Evolutionary conservation across 2,329 filamentous ascomycete genomes (phyloP), one percentile per base, ranked within the genome.

Genomic region (Thielaviopsis ethacetica): DNA sequence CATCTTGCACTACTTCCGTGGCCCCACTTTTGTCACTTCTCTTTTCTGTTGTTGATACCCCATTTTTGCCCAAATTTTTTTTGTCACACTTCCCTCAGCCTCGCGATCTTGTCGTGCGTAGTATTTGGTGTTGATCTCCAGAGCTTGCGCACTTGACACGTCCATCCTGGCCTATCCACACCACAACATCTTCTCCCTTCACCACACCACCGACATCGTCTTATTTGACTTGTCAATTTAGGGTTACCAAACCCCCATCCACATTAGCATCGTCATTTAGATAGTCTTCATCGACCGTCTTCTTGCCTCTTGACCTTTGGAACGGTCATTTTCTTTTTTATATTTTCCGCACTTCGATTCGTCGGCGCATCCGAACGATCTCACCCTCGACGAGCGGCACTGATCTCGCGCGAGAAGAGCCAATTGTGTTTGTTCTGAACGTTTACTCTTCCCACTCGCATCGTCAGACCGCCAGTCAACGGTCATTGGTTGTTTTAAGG

Each of bases 401-500:
- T 61, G 59, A 61, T 61, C 59, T 61, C 59, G 59, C 59, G 59
- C 59, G 55, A 61, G 59, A 61, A 61, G 59, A 61, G 59, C 59
- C 59, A 61, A 61, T 52, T 56, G 41, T 50, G 47, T 59, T 49
- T 58, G 57, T 58, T 58, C 57, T 58, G 52, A 61, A 61, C 56
- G 59, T 61, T 61, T 52, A 61, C 59, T 61, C 55, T 61, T 61
- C 59, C 59, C 59, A 61, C 59, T 61, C 59, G 59, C 55, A 61
- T 61, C 54, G 59, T 61, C 59, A 61, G 59, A 61, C 59, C 52
- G 59, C 59, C 59, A 58, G 59, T 61, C 59, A 61, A 54, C 59
- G 59, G 59, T 61, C 59, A 56, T 61, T 56, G 56, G 56, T 58
- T 58, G 51, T 58, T 60, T 41, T 34, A 53, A 57, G 59, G 59